Percentiles rank a stretch among this genome's conserved stretches.
These are phyloP conservation scores for Colletotrichum kahawae DNA, from an alignment of 2,329 filamentous ascomycete species.

Conservation along the genomic window DNA sequence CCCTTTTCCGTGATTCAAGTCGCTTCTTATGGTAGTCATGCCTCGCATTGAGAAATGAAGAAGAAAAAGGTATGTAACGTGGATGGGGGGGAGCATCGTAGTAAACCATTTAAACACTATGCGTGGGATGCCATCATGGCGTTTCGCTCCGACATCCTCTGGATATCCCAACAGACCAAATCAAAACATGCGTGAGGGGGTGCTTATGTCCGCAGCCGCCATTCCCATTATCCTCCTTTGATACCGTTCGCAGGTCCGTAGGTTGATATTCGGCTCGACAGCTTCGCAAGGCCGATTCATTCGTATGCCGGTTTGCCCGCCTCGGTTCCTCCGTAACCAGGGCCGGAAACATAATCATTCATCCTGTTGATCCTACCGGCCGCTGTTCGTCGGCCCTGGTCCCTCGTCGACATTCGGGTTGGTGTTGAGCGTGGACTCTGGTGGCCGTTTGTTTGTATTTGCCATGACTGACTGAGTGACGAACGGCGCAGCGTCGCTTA, in stretches of 20 bases:
- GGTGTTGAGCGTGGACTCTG: not conserved
- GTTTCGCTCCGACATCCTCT: conserved; percentile 16
- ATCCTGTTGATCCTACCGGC: not conserved
- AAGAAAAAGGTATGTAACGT: not conserved
- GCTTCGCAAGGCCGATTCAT: not conserved
- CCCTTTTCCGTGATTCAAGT: not conserved
- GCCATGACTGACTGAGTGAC: not conserved
- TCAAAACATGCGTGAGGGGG: not conserved
- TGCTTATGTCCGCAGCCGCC: not conserved
- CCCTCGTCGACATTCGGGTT: not conserved
- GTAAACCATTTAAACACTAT: conserved; percentile 10
- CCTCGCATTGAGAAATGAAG: not conserved
- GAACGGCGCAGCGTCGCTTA: not conserved
- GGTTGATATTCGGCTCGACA: not conserved
- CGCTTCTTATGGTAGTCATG: not conserved
- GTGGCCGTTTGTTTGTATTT: not conserved
- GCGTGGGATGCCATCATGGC: conserved; percentile 18
- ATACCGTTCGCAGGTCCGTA: not conserved
- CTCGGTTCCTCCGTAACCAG: not conserved
- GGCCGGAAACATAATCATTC: not conserved
- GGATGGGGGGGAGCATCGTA: not conserved
- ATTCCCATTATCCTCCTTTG: not conserved
- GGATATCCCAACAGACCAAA: conserved; percentile 18
- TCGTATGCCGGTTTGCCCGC: not conserved
- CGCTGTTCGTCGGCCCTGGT: not conserved